phyloP scores from a whole-genome alignment of 108 stramenopile species.

The Hondaea fermentalgiana region DNA sequence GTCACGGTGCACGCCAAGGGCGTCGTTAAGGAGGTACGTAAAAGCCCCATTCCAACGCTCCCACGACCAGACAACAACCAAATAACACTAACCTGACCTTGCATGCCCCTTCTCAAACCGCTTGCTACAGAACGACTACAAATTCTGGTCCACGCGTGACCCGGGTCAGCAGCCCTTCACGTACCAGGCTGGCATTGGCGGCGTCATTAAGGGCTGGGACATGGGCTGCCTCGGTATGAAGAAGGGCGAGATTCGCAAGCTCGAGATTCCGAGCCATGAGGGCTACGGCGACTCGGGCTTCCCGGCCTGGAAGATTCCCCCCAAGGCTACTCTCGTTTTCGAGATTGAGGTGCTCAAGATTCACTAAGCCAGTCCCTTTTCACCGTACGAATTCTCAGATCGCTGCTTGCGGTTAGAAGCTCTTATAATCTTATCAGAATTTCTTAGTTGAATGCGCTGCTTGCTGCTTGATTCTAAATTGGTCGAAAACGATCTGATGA shows the following conservation, averaged over 20 bases:
- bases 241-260: constrained; percentile 48
- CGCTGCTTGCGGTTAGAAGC: too few species aligned
- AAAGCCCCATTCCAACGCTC: neutral
- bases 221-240: constrained; percentile 34
- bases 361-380: neutral
- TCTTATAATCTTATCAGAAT: too few species aligned
- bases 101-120: neutral
- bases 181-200: constrained; percentile 22
- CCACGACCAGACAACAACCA: neutral
- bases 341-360: constrained; percentile 57
- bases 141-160: neutral
- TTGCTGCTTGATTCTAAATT: too few species aligned
- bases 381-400: too few species aligned
- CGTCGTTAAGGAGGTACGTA: constrained; percentile 10
- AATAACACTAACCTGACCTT: too few species aligned
- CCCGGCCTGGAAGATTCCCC: constrained; percentile 61
- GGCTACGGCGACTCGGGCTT: constrained; percentile 68
- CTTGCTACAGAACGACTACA: neutral
- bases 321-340: constrained; percentile 62
- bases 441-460: too few species aligned
- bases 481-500: too few species aligned
- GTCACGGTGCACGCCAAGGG: constrained; percentile 20
- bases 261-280: constrained; percentile 59
- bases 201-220: constrained; percentile 34
- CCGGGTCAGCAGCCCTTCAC: constrained; percentile 19